phyloP scores from a whole-genome alignment of 2,329 filamentous ascomycete genomes.

The Pseudonectria buxi region DNA sequence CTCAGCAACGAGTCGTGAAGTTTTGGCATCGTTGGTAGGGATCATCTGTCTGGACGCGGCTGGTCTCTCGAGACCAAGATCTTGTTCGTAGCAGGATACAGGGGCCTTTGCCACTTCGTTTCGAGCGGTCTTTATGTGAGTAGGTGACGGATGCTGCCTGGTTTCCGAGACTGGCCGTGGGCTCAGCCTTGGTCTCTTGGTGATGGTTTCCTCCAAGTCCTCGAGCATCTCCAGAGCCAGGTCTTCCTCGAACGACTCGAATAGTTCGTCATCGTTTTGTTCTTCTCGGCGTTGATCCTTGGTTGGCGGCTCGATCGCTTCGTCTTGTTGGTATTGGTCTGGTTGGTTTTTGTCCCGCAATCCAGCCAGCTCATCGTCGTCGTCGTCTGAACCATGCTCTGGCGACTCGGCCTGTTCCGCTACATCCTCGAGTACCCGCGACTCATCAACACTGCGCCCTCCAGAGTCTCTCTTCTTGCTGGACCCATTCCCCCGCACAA shows the following conservation, averaged over 20 bases:
- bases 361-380: background rate
- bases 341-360: background rate
- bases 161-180: background rate
- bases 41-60: background rate
- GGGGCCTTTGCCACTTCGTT: background rate
- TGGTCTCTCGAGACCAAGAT: slow-evolving; percentile 13
- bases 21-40: background rate
- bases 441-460: slow-evolving; percentile 8
- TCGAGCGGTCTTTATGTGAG: background rate
- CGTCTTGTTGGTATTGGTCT: background rate
- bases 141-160: background rate
- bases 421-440: slow-evolving; percentile 8
- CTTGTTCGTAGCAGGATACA: slow-evolving; percentile 10
- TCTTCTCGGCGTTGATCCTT: slow-evolving; percentile 6
- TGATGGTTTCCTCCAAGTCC: slow-evolving; percentile 13
- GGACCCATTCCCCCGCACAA: slow-evolving; percentile 34
- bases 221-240: slow-evolving; percentile 19
- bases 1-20: background rate
- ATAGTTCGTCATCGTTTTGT: slow-evolving; percentile 20
- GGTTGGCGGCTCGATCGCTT: background rate
- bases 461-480: slow-evolving; percentile 24
- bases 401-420: slow-evolving; percentile 8
- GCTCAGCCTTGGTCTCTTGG: slow-evolving; percentile 1
- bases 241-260: slow-evolving; percentile 19
- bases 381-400: background rate